Conservation (phyloP, 169 alveolate genomes). For the Perkinsus olseni region DNA sequence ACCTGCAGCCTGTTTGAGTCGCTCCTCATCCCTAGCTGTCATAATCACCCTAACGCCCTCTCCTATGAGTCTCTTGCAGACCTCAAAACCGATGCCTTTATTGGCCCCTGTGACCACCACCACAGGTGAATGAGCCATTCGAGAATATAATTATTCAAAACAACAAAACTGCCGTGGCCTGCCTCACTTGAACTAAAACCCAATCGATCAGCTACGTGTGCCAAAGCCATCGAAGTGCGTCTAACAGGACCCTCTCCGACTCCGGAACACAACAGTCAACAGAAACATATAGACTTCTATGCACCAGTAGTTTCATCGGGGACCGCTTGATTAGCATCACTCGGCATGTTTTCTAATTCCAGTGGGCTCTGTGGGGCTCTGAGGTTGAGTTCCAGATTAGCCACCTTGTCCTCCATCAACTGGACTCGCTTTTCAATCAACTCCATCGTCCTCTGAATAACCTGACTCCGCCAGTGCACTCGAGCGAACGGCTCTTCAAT, state of each 20-base stretch:
- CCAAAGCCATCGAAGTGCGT: too few relatives aligned
- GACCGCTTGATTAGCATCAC: background rate
- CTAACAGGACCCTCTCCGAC: background rate
- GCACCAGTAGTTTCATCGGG: background rate
- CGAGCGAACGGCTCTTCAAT: background rate
- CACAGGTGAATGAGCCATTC: background rate
- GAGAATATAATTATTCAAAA: background rate
- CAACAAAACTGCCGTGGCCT: too few relatives aligned
- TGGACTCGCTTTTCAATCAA: background rate
- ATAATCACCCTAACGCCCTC: background rate
- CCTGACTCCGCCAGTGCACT: background rate
- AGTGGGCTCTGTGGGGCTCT: background rate
- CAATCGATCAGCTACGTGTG: too few relatives aligned
- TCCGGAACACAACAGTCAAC: background rate
- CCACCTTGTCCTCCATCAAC: background rate
- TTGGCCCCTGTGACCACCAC: background rate
- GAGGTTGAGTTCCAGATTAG: too few relatives aligned
- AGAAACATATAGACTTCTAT: background rate
- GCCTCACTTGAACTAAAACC: too few relatives aligned
- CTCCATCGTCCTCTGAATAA: background rate
- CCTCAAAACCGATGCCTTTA: background rate
- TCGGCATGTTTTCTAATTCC: background rate
- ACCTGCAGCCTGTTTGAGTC: background rate
- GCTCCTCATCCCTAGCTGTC: background rate
- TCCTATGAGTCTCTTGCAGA: background rate